Base-by-base conservation (phyloP, 2,329 filamentous ascomycete genomes). In the Pyrenophora seminiperda region DNA sequence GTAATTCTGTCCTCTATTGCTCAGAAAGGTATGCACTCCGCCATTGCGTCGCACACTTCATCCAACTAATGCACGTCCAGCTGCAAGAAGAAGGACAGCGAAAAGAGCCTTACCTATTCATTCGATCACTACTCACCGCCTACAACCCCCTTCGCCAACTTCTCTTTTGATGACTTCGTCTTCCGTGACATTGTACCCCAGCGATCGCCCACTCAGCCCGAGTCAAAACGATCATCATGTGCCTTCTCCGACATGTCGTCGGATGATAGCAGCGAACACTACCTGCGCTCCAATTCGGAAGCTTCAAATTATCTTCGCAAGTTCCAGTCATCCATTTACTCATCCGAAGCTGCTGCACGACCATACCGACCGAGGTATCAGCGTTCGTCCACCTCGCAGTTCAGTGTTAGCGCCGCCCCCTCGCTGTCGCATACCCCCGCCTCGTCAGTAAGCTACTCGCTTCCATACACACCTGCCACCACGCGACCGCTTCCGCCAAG, bases 1-100 rank as follows among this genome's bases (percentile, higher is more conserved):
- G 80, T 67, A 82, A 82, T 64, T 78, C 77, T 13, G 77, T 85
- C 32, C 75, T 87, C 36, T 87, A 87, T 68, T 87, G 84, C 74
- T 86, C 83, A 42, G 82, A 86, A 75, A 80, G 79, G 83, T 86
- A 77, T 66, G 76, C 68, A 6, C 41, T 47, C 40, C 36, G 40
- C 20, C 15, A 37, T 41, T 19, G 45, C 37, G 14, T 37, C 17
- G 43, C 30, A 32, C 20, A 29, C 38, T 34, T 36, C 17, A 38
- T 27, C 27, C 14, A 36, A 38, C 62, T 67, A 31, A 69, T 44
- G 19, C 20, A 32, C 32, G 24, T 27, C 20, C 45, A 79, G 77
- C 60, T 80, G 78, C 63, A 75, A 76, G 39, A 74, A 71, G 57
- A 75, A 74, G 62, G 78, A 80, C 61, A 67, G 68, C 33, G 70